These are phyloP conservation scores for Meripilus lineatus DNA, from an alignment of 1,284 basidiomycete species.

Conservation along the genomic window DNA sequence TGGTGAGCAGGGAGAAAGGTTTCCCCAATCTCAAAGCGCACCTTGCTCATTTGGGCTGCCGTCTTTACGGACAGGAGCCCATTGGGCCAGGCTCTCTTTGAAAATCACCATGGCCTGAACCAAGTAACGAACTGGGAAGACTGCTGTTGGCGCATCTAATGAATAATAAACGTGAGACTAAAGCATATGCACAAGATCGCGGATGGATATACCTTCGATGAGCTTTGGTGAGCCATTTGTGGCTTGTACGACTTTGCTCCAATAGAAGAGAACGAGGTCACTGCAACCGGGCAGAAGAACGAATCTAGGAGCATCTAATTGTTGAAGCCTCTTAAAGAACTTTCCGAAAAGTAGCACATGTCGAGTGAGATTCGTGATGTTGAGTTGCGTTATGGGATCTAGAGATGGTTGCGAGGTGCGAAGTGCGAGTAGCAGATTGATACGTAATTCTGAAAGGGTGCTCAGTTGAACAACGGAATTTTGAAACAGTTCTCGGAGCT, in stretches of 20 bases:
- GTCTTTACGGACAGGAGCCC: constrained; percentile 59
- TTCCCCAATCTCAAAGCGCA: too few species aligned
- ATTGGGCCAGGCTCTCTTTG: constrained; percentile 76
- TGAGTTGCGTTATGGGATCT: constrained; percentile 30
- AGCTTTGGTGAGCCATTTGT: constrained; percentile 45
- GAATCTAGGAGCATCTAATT: constrained; percentile 54
- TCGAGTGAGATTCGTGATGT: constrained; percentile 54
- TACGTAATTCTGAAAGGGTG: constrained; percentile 45
- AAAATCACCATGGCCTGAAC: constrained; percentile 87
- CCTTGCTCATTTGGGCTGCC: constrained; percentile 56
- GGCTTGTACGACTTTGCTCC: constrained; percentile 70
- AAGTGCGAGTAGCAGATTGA: constrained; percentile 33
- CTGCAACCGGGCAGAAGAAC: constrained; percentile 57
- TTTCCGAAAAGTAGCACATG: constrained; percentile 72
- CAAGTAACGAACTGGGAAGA: constrained; percentile 75
- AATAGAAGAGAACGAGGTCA: constrained; percentile 70
- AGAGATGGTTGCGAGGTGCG: constrained; percentile 17
- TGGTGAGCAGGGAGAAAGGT: background rate
- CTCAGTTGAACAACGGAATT: constrained; percentile 52
- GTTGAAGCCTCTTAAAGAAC: constrained; percentile 69
- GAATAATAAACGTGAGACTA: background rate
- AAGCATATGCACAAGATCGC: background rate
- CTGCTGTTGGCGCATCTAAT: constrained; percentile 45
- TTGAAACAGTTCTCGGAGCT: constrained; percentile 60
- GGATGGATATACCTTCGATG: constrained; percentile 46